phyloP scores from a whole-genome alignment of 768 basidiomycete species.

The Lactarius hengduanensis region DNA sequence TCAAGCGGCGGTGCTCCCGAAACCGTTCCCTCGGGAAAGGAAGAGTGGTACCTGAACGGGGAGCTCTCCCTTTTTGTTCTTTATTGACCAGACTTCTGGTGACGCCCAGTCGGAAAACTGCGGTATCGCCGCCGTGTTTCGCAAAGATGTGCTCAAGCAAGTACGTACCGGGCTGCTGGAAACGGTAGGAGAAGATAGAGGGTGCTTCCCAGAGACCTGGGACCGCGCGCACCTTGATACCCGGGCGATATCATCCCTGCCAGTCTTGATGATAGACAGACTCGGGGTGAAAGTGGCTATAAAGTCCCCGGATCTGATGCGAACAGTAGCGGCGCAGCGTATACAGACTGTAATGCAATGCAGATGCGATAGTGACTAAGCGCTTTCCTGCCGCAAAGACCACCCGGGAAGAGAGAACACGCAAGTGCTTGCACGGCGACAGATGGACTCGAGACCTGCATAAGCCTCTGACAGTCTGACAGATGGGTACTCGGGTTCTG shows the following conservation, averaged over 20 bases:
- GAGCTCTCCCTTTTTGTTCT: not conserved
- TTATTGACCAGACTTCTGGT: not conserved
- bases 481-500: not conserved
- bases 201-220: not conserved
- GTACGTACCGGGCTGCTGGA: not conserved
- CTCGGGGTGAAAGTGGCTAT: not conserved
- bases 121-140: not conserved
- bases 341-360: not conserved
- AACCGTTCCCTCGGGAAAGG: not conserved
- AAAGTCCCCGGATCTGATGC: not conserved
- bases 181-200: not conserved
- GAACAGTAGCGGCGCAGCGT: not conserved
- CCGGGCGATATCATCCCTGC: not conserved
- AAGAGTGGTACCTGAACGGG: not conserved
- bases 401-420: not conserved
- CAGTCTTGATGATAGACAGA: not conserved
- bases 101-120: not conserved
- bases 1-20: not conserved
- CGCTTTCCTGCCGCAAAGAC: not conserved
- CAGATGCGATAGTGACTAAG: not conserved
- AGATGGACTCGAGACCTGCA: not conserved
- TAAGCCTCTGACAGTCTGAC: not conserved
- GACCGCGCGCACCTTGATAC: not conserved
- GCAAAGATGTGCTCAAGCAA: not conserved
- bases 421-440: not conserved